Conservation (phyloP, 306 rosid species). For the Acacia confusa region DNA sequence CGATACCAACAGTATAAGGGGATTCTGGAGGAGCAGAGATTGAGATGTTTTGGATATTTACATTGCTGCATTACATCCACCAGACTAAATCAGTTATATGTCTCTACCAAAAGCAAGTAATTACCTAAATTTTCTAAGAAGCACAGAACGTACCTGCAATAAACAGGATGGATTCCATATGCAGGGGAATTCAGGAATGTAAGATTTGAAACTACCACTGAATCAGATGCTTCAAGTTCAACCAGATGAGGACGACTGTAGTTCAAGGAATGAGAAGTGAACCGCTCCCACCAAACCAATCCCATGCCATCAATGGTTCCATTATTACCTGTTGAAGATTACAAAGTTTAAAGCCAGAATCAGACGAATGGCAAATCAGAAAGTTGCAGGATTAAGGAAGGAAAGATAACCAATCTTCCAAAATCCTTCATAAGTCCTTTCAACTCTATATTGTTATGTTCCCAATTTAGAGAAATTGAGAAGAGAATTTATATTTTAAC, state of each 20-base stretch:
- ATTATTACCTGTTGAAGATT: slow-evolving; percentile 63
- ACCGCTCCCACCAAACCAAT: slow-evolving; percentile 95
- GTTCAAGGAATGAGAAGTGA: slow-evolving; percentile 63
- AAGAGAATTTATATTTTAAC: background rate
- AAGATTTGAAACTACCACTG: slow-evolving; percentile 87
- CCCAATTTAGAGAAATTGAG: background rate
- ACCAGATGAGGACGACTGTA: slow-evolving; percentile 93
- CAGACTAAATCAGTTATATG: slow-evolving; percentile 19
- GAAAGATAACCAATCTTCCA: background rate
- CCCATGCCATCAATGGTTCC: slow-evolving; percentile 95
- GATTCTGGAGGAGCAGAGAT: slow-evolving; percentile 76
- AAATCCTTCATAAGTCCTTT: background rate
- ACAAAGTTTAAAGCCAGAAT: slow-evolving; percentile 31
- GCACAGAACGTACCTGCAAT: slow-evolving; percentile 72
- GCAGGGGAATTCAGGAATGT: slow-evolving; percentile 90
- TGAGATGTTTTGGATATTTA: slow-evolving; percentile 77
- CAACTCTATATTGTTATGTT: background rate
- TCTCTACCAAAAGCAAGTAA: background rate
- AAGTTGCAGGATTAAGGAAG: background rate
- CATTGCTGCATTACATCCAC: slow-evolving; percentile 65
- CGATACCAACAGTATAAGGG: slow-evolving; percentile 82
- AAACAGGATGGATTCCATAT: slow-evolving; percentile 86
- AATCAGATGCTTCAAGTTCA: slow-evolving; percentile 63
- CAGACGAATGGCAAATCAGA: background rate
- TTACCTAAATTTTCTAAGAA: slow-evolving; percentile 21